Evolutionary conservation across 1,139 yeast genomes (phyloP), one percentile per base, ranked within the genome.

Genomic region (Nakaseomyces nivariensis): DNA sequence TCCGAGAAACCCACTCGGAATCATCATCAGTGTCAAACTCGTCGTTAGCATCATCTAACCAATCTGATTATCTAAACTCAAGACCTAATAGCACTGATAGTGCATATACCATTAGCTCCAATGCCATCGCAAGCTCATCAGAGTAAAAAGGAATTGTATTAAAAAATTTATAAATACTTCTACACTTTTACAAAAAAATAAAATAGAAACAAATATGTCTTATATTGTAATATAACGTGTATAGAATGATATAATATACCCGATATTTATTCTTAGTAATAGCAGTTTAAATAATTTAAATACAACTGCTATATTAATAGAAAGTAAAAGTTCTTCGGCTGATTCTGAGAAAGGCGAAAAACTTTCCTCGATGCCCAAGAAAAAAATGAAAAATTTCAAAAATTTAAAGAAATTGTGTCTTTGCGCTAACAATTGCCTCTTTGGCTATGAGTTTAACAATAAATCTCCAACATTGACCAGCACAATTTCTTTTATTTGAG

Each of bases 41-140:
- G 6, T 38, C 42, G 13, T n/a, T 25, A 25, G 8, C 11, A 25
- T 38, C 42, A n/a, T 45, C 31, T 25, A 4, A 26, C n/a, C 33
- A 45, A n/a, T 38, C 42, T 8, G 42, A 38, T 10, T 78, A 78
- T 54, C 69, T 68, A 44, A 70, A 72, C 10, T 76, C 83, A 0
- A 27, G 44, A 41, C 44, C 44, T 5, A 3, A 29, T 29, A 41
- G 44, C 25, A 27, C 44, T 9, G 44, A 29, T 8, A 41, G 44
- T 29, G 34, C 44, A 9, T 41, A 41, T 13, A 41, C 34, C n/a
- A 27, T 27, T 8, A 29, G 44, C 25, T 41, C 44, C 22, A 41
- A 41, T 13, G 44, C 44, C 13, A 41, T 41, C 5, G 44, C 34
- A n/a, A 41, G 44, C 34, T 41, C 44, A 27, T 41, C 44, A 2